Percentiles rank a stretch among this genome's conserved stretches.
These are phyloP conservation scores for Pachysandra terminalis DNA, from an alignment of 164 flowering plant species.

Conservation along the genomic window DNA sequence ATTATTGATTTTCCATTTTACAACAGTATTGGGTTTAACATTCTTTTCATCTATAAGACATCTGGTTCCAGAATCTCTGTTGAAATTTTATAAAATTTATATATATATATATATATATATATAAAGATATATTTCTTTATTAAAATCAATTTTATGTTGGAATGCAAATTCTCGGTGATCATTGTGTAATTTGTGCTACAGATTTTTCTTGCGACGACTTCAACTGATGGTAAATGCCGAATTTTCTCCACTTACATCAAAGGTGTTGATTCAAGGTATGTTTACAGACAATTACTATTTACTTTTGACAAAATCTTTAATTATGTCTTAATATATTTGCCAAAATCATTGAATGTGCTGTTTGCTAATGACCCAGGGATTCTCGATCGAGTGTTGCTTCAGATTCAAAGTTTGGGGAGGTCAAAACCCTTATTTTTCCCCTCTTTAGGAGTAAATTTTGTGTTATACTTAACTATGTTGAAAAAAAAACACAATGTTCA, in stretches of 20 bases:
- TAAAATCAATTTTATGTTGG: too few relatives aligned
- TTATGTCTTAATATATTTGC: not conserved
- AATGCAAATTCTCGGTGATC: too few relatives aligned
- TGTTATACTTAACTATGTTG: too few relatives aligned
- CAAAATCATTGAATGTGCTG: constrained; percentile 2
- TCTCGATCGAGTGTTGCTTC: constrained; percentile 46
- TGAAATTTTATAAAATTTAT: too few relatives aligned
- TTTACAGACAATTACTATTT: constrained; percentile 3
- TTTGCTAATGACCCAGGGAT: constrained; percentile 48
- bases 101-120: too few relatives aligned
- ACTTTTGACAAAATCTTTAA: not conserved
- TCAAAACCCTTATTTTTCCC: constrained; percentile 19
- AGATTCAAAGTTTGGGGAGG: constrained; percentile 98
- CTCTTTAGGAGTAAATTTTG: not conserved
- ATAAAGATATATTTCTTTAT: too few relatives aligned
- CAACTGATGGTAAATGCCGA: constrained; percentile 98
- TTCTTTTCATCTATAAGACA: too few relatives aligned
- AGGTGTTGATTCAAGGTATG: constrained; percentile 89
- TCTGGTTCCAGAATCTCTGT: too few relatives aligned
- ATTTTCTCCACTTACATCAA: constrained; percentile 93
- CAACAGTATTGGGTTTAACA: too few relatives aligned
- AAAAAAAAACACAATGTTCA: too few relatives aligned
- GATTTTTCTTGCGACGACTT: constrained; percentile 94
- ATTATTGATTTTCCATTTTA: too few relatives aligned
- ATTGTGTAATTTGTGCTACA: constrained; percentile 24